phyloP scores from a whole-genome alignment of 2,329 filamentous ascomycete species.

The Eurotiales sp. region DNA sequence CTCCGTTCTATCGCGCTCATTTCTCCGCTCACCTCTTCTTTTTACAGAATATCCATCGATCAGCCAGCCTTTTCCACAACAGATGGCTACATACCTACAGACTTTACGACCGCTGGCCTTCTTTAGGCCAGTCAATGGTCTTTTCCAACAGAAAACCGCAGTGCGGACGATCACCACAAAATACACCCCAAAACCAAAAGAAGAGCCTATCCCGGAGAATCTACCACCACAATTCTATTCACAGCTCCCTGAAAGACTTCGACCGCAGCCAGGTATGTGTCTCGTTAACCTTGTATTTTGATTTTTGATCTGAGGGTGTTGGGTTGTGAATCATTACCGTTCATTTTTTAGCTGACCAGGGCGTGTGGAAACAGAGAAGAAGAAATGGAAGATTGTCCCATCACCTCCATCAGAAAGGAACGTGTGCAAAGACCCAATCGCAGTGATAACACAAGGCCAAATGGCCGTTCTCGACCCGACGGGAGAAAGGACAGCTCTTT shows the following conservation, averaged over 20 bases:
- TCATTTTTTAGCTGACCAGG: background rate
- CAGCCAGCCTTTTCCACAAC: conserved; percentile 13
- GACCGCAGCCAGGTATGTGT: conserved; percentile 35
- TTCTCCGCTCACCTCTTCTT: conserved; percentile 2
- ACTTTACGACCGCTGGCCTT: conserved; percentile 65
- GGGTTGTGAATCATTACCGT: background rate
- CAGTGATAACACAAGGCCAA: conserved; percentile 63
- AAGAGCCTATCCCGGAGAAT: conserved; percentile 37
- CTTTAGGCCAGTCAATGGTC: conserved; percentile 55
- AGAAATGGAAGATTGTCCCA: conserved; percentile 54
- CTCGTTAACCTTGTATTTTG: background rate
- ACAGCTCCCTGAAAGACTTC: conserved; percentile 38
- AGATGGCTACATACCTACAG: conserved; percentile 58
- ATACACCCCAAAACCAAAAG: conserved; percentile 41
- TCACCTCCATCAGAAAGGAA: conserved; percentile 32
- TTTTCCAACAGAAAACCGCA: conserved; percentile 40
- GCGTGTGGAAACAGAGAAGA: conserved; percentile 30
- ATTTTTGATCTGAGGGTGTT: too few species aligned
- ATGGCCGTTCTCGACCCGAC: conserved; percentile 76
- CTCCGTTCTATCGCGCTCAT: conserved; percentile 21
- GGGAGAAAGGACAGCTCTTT: conserved; percentile 75
- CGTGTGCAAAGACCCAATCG: conserved; percentile 60
- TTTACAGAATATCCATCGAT: conserved; percentile 13
- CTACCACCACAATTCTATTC: conserved; percentile 41
- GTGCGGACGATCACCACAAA: conserved; percentile 51